Evolutionary conservation across 2,329 filamentous ascomycete genomes (phyloP), one percentile per base, ranked within the genome.

Genomic region (Aspergillus amoenus): DNA sequence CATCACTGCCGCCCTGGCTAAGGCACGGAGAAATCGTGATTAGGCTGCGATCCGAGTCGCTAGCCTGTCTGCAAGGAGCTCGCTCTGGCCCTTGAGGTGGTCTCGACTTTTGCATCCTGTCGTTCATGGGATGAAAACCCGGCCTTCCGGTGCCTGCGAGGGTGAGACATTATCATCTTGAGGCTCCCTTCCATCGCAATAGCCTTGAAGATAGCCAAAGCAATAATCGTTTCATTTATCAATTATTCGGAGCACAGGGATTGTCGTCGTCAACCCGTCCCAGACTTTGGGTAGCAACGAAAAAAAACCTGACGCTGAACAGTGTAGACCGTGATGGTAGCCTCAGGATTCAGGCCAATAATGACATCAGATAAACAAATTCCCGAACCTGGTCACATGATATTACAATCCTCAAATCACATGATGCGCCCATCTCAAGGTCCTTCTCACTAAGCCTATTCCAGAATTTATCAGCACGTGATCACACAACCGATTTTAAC

Each of bases 401-500:
- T 3, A 9, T 11, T 30, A 30, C 2, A 9, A 30, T 4, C 9
- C 9, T 9, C 27, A 11, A 30, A 9, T 18, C 56, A 62, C 52
- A 34, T 63, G 59, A 61, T 24, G 9, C 5, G 8, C 8, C 27
- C 12, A 43, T 8, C 34, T 52, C 22, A 44, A 21, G 47, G 56
- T 59, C 21, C 50, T 59, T 59, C 60, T 57, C 59, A 40, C 64
- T 64, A 64, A 24, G 13, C 54, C 46, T 3, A 15, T 58, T 49
- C n/a, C 8, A 55, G 53, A 61, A 34, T 17, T 18, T 48, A 2
- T 3, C 3, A 3, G 0, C 70, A 75, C 70, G 73, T 75, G 72
- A 75, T 56, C 74, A 54, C 74, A 76, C 72, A 74, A 73, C 52
- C 65, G 60, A 72, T 71, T 74, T 75, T 73, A 73, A 70, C 61